These are phyloP conservation scores for Mycena sp. DNA, from an alignment of 1,284 basidiomycete species.

Conservation along the genomic window DNA sequence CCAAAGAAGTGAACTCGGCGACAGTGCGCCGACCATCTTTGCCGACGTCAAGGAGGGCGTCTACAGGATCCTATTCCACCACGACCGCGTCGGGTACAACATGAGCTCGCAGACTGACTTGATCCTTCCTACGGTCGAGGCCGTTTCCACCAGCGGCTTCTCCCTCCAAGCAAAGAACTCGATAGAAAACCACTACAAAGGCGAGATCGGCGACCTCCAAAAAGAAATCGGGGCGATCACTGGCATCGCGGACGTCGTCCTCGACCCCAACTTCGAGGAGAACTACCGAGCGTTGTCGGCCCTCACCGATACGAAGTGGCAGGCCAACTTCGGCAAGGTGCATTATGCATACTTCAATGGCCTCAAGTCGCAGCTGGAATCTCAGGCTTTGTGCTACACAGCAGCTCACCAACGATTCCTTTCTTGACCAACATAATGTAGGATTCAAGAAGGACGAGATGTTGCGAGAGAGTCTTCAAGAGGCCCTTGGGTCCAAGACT, in stretches of 20 bases:
- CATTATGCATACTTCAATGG: conserved; percentile 34
- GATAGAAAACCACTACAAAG: conserved; percentile 41
- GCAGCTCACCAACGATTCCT: neutral
- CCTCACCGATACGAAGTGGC: conserved; percentile 38
- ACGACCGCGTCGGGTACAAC: conserved; percentile 38
- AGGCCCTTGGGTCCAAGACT: conserved; percentile 43
- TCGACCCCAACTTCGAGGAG: conserved; percentile 49
- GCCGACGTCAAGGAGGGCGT: conserved; percentile 45
- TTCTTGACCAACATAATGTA: neutral
- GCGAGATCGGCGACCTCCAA: conserved; percentile 40
- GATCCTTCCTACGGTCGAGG: conserved; percentile 41
- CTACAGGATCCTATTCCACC: conserved; percentile 44
- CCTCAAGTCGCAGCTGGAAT: conserved; percentile 39
- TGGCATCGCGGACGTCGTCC: conserved; percentile 42
- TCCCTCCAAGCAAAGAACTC: conserved; percentile 43
- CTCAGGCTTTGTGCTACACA: conserved; percentile 36
- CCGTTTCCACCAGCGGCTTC: conserved; percentile 39
- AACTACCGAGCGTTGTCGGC: conserved; percentile 39
- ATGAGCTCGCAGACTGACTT: conserved; percentile 33
- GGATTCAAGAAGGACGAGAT: conserved; percentile 45
- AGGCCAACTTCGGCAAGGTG: conserved; percentile 38
- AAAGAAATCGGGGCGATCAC: conserved; percentile 40
- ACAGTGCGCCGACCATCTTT: conserved; percentile 38
- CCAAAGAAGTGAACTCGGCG: conserved; percentile 39
- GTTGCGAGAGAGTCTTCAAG: conserved; percentile 48